Evolutionary conservation across 306 rosid genomes (phyloP), one percentile per base, ranked within the genome.

Genomic region (Crataegus laevigata): DNA sequence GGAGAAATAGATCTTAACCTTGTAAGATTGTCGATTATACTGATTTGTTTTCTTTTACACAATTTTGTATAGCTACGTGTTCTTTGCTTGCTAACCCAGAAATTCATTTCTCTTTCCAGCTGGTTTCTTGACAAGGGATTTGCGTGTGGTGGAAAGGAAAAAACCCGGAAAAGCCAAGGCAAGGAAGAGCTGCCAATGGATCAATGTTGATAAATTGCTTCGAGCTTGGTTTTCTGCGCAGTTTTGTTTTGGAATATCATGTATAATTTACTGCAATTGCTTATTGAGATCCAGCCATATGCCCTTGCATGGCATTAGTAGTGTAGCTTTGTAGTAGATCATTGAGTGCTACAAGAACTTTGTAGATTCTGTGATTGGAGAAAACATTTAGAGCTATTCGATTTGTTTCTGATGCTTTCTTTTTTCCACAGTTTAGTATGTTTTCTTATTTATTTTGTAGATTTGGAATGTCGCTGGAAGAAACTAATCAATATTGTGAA

Each of bases 151-250:
- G 29, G 99, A 94, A 85, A 89, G 99, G 93, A 94, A 94, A 77
- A 94, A 94, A 70, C 97, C 99, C 0, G 99, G 97, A 76, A 92
- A 90, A 68, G 99, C 99, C 25, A 92, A 90, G 86, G 99, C 99
- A 87, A 90, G 99, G 76, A 94, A 89, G 85, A 92, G 97, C 85
- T 91, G 84, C 92, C 99, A 94, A 83, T 94, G 99, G 99, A 97
- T 94, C 84, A 94, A 94, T 96, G 99, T 82, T 94, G 77, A 88
- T 65, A 57, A 15, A 29, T 43, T 57, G 11, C 64, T 74, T 4
- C 14, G 26, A 75, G 40, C 63, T 78, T 68, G 55, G 32, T 77
- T 66, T 26, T 73, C 63, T 72, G 43, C 54, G 29, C 17, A 22
- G 50, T 68, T 75, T 78, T 79, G 70, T 24, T 11, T 67, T 73